Percentiles rank a stretch among this genome's conserved stretches.
phyloP scores from a whole-genome alignment of 2,329 filamentous ascomycete genomes.

The Scedosporium apiospermum region DNA sequence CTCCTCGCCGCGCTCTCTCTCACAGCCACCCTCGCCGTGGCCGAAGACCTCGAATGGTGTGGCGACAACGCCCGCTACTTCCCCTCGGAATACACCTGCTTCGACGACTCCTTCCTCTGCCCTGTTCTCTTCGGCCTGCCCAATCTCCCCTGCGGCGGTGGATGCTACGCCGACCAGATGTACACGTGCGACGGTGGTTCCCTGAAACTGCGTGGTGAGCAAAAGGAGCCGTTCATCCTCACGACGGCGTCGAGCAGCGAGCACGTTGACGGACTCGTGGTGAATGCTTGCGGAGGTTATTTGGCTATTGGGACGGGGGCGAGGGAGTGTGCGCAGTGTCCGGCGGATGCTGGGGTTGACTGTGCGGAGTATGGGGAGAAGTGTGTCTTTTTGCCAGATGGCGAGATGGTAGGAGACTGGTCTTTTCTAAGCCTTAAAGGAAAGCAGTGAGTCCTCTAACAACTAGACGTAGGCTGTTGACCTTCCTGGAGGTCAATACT shows the following conservation, averaged over 20 bases:
- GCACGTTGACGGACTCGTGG: background rate
- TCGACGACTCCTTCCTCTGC: slow-evolving; percentile 4
- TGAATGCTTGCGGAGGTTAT: slow-evolving; percentile 5
- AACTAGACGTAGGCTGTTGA: slow-evolving; percentile 2
- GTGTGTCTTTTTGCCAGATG: background rate
- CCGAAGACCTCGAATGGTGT: slow-evolving; percentile 5
- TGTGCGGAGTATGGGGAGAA: slow-evolving; percentile 4
- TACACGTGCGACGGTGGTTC: slow-evolving; percentile 2
- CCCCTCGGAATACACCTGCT: slow-evolving; percentile 8
- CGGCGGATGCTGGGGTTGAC: background rate
- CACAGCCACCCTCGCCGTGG: background rate
- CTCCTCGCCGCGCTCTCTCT: slow-evolving; percentile 6
- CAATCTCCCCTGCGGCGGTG: slow-evolving; percentile 2
- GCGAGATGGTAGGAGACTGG: slow-evolving; percentile 4
- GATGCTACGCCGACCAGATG: slow-evolving; percentile 5
- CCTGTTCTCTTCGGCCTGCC: slow-evolving; percentile 5
- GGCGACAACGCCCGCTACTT: slow-evolving; percentile 3
- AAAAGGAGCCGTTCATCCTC: background rate
- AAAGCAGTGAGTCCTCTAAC: background rate
- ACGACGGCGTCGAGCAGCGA: background rate
- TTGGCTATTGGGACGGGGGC: slow-evolving; percentile 3
- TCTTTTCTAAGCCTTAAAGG: background rate
- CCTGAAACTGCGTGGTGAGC: background rate
- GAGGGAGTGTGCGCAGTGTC: slow-evolving; percentile 2
- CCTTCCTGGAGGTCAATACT: slow-evolving; percentile 3